Evolutionary conservation across 306 rosid species (phyloP), one percentile per base, ranked within the genome.

Genomic region (Quercus cerris): DNA sequence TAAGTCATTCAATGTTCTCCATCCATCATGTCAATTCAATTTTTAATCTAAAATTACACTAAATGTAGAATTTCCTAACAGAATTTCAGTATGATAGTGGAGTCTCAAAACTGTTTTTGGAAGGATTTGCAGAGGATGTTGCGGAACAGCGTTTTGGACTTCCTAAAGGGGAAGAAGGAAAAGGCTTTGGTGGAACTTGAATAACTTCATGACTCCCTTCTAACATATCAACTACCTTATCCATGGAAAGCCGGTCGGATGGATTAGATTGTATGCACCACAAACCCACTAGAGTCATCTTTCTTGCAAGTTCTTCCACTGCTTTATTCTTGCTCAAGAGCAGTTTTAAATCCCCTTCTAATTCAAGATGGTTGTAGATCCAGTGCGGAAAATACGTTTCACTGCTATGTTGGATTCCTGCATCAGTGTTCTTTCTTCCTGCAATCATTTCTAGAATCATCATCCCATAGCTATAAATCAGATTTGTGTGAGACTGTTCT

Each of bases 241-340:
- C 46, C 78, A 41, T 59, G 4, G 10, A 44, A 35, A 59, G 71
- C 12, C 44, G 27, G 51, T 61, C 33, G 0, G 71, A 2, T 31
- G 18, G 77, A 68, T 59, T 66, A 49, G 54, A 46, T 56, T 63
- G 59, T 33, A 75, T 41, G 71, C 56, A 66, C 70, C 27, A 38
- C 51, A 35, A 18, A 44, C 59, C 51, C 3, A 46, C 25, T 23
- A 38, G 11, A 6, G 9, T 56, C 30, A 64, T 55, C 10, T 57
- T 41, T 57, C 33, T 73, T 31, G 28, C 35, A 9, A 9, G 71
- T 46, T 54, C 46, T 44, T 41, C 52, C 77, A 17, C 75, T 30
- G 72, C 11, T 38, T n/a, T 78, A 11, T 74, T 74, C 9, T 13
- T 66, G 55, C 52, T 7, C 20, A 13, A 23, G n/a, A 51, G 46